phyloP scores from a whole-genome alignment of 2,329 filamentous ascomycete species.

The Claviceps pazoutovae region DNA sequence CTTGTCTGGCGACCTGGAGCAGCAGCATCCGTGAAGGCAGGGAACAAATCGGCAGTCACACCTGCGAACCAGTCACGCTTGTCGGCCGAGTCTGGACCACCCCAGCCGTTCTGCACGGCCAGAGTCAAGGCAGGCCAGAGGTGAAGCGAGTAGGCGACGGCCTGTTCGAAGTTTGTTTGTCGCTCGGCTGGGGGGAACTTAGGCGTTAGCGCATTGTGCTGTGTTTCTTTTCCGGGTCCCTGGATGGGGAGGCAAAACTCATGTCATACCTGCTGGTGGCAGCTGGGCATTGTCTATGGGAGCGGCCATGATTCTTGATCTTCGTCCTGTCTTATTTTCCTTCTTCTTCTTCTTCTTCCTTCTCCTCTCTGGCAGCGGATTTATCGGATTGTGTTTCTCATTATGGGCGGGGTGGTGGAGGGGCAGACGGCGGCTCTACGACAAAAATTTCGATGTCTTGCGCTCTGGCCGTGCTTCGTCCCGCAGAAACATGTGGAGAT shows the following conservation, averaged over 20 bases:
- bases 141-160: slow-evolving; percentile 70
- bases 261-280: slow-evolving; percentile 16
- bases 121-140: slow-evolving; percentile 81
- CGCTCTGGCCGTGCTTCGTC: neutral
- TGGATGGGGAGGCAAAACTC: neutral
- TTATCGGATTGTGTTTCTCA: neutral
- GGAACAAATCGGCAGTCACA: slow-evolving; percentile 68
- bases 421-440: slow-evolving; percentile 11
- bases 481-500: neutral
- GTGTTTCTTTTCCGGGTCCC: neutral
- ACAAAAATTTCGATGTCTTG: slow-evolving; percentile 12
- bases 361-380: slow-evolving; percentile 6
- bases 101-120: slow-evolving; percentile 78
- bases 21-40: slow-evolving; percentile 40
- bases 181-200: slow-evolving; percentile 29
- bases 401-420: slow-evolving; percentile 17
- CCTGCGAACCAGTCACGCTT: slow-evolving; percentile 97
- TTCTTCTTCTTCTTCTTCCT: neutral
- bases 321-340: slow-evolving; percentile 3
- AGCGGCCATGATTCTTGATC: slow-evolving; percentile 15
- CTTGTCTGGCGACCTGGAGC: slow-evolving; percentile 14
- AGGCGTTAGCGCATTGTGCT: neutral
- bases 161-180: slow-evolving; percentile 65
- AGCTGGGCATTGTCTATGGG: slow-evolving; percentile 16
- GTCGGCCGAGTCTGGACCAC: slow-evolving; percentile 65